Conservation (phyloP, 208 protist species). For the Wallacemonas collosoma region DNA sequence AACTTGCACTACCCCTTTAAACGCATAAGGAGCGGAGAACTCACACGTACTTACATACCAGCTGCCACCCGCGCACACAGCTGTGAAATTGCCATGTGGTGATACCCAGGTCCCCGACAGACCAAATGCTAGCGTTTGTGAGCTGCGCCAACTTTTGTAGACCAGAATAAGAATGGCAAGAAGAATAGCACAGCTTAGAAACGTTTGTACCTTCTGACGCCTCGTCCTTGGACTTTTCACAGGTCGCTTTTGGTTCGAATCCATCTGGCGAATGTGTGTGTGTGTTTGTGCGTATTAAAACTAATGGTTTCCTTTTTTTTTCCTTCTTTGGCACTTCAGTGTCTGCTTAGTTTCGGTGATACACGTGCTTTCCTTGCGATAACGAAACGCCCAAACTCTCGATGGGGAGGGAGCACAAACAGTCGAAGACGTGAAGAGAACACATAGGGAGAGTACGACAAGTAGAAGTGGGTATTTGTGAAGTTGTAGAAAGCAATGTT, state of each 20-base stretch:
- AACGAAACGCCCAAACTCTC: no score
- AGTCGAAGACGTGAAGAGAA: no score
- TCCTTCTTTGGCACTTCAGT: no score
- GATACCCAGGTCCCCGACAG: constrained; percentile 35
- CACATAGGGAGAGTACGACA: no score
- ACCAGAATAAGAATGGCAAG: constrained; percentile 31
- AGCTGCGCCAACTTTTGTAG: constrained; percentile 44
- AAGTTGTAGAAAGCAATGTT: no score
- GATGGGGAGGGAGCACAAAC: no score
- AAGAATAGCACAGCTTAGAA: constrained; percentile 20
- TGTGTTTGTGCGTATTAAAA: background rate
- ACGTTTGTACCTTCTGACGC: constrained; percentile 4
- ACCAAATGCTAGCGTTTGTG: constrained; percentile 28
- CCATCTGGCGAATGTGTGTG: constrained; percentile 5
- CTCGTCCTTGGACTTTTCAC: background rate
- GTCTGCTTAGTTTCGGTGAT: no score
- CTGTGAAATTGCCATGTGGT: constrained; percentile 14
- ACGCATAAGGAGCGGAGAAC: background rate
- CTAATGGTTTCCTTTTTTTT: no score
- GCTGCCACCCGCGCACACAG: background rate
- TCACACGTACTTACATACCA: constrained; percentile 1
- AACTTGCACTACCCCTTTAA: constrained; percentile 2
- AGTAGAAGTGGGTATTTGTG: no score
- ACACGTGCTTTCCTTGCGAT: no score
- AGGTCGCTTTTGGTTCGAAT: background rate